Evolutionary conservation across 352 stramenopile species (phyloP).

Genomic region (Globisporangium nagaii): DNA sequence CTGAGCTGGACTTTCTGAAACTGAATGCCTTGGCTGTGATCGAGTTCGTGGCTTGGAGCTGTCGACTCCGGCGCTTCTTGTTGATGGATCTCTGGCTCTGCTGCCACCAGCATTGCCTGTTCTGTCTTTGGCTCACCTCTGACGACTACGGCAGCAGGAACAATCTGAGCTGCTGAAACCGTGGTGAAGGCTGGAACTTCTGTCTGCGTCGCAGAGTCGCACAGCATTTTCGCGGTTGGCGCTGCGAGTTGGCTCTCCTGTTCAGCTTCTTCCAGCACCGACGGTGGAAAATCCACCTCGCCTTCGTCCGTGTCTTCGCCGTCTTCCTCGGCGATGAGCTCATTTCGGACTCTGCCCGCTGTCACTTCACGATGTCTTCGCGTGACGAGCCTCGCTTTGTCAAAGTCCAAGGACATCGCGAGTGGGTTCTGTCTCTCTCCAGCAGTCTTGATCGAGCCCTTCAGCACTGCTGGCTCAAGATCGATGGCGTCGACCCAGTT

Average conservation of each 20-base stretch:
- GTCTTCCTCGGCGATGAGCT: conserved; percentile 6
- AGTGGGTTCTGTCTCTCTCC: conserved; percentile 17
- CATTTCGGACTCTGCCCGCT: too few relatives aligned
- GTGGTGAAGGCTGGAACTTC: neutral
- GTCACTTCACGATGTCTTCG: neutral
- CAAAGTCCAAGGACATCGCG: conserved; percentile 24
- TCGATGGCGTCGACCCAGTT: neutral
- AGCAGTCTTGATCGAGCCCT: neutral
- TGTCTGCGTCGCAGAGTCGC: neutral
- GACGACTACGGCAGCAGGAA: too few relatives aligned
- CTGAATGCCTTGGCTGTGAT: too few relatives aligned
- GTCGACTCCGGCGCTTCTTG: too few relatives aligned
- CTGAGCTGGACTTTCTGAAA: too few relatives aligned
- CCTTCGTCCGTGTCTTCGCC: neutral
- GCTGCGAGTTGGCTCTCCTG: neutral
- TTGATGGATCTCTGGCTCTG: too few relatives aligned
- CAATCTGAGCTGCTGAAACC: neutral
- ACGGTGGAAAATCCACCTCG: neutral
- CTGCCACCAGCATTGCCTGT: too few relatives aligned
- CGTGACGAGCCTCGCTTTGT: neutral
- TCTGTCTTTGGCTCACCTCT: too few relatives aligned
- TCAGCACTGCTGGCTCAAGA: too few relatives aligned
- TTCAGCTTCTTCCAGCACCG: neutral
- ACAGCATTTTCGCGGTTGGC: neutral
- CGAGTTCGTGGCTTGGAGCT: too few relatives aligned